Conservation (phyloP, 768 basidiomycete species). For the Psilocybe tampanensis region DNA sequence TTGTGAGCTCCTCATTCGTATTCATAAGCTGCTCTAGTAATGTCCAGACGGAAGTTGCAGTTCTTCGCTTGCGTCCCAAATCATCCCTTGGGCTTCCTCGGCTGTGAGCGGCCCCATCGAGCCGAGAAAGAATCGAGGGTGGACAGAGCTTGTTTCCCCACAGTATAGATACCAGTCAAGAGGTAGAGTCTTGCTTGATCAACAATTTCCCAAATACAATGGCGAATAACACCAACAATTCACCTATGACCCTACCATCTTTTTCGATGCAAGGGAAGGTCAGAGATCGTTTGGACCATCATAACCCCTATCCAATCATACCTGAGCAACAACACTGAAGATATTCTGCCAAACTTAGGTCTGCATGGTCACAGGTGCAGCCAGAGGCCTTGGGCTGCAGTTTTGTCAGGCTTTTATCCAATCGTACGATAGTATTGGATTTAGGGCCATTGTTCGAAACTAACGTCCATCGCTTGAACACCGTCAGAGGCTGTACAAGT, state of each 20-base stretch:
- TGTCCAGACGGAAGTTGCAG: too few relatives aligned
- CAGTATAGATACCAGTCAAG: too few relatives aligned
- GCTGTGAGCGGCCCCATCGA: too few relatives aligned
- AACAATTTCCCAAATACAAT: neutral
- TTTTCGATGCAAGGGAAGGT: conserved; percentile 86
- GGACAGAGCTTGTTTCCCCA: too few relatives aligned
- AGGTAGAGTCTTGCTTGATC: too few relatives aligned
- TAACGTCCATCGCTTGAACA: neutral
- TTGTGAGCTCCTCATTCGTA: too few relatives aligned
- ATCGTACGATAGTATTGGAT: conserved; percentile 51
- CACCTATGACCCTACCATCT: conserved; percentile 60
- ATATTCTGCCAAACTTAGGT: conserved; percentile 49
- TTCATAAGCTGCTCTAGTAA: too few relatives aligned
- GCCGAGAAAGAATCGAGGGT: too few relatives aligned
- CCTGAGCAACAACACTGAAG: neutral
- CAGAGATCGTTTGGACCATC: neutral
- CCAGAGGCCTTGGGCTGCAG: conserved; percentile 86
- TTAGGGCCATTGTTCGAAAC: neutral
- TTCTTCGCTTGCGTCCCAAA: too few relatives aligned
- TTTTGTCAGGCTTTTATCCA: conserved; percentile 90
- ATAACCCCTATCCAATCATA: too few relatives aligned
- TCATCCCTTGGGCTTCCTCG: too few relatives aligned
- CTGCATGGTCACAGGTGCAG: conserved; percentile 91
- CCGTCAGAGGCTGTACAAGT: conserved; percentile 77
- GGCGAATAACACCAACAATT: conserved; percentile 11